phyloP scores from a whole-genome alignment of 2,329 filamentous ascomycete genomes.

The Nigrospora oryzae region DNA sequence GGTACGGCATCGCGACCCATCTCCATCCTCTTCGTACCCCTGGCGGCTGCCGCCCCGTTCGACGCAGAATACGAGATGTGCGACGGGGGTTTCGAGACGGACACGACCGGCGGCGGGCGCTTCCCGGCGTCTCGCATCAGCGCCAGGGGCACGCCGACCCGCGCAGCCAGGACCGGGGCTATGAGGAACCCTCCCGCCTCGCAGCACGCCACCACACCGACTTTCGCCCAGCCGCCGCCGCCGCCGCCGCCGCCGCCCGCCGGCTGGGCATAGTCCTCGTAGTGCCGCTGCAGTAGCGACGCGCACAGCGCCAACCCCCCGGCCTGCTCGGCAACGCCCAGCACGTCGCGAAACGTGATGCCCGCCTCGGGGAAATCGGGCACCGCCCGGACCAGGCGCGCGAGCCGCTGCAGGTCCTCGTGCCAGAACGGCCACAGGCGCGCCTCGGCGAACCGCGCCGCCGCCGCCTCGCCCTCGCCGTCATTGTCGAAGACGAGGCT shows the following conservation, averaged over 20 bases:
- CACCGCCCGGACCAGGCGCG: slow-evolving; percentile 37
- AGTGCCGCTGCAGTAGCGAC: slow-evolving; percentile 37
- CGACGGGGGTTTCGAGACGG: slow-evolving; percentile 36
- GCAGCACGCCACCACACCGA: slow-evolving; percentile 40
- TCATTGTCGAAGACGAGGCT: slow-evolving; percentile 44
- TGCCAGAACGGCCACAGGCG: slow-evolving; percentile 36
- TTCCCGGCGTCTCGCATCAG: slow-evolving; percentile 49
- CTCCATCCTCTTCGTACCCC: slow-evolving; percentile 29
- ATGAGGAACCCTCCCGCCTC: slow-evolving; percentile 50
- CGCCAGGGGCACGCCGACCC: slow-evolving; percentile 31
- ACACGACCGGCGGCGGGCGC: slow-evolving; percentile 47
- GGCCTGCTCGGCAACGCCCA: slow-evolving; percentile 42
- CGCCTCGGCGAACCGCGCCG: slow-evolving; percentile 29
- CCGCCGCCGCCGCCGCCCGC: too few species aligned
- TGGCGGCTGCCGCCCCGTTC: neutral
- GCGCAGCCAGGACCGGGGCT: slow-evolving; percentile 39
- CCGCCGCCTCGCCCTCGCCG: slow-evolving; percentile 25
- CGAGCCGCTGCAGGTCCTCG: slow-evolving; percentile 34
- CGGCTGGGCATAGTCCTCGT: slow-evolving; percentile 13
- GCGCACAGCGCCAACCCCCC: slow-evolving; percentile 42
- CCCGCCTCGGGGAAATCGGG: slow-evolving; percentile 40
- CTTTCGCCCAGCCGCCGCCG: slow-evolving; percentile 32
- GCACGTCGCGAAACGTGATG: slow-evolving; percentile 50
- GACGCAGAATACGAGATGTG: slow-evolving; percentile 40
- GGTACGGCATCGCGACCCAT: slow-evolving; percentile 35